phyloP scores from a whole-genome alignment of 306 rosid genomes.

The Sechiopsis laciniata region DNA sequence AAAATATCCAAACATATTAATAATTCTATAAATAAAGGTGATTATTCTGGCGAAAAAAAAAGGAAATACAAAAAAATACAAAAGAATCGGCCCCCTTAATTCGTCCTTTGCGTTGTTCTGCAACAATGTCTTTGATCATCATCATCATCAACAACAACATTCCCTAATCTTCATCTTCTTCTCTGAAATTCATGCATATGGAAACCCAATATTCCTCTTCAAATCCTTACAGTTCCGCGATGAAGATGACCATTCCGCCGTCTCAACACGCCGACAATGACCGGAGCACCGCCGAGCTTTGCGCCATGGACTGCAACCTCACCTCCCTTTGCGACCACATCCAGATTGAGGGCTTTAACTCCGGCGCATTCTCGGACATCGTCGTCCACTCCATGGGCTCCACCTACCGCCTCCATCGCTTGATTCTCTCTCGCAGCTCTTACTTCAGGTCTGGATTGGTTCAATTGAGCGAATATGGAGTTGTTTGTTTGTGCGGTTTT shows the following conservation, averaged over 20 bases:
- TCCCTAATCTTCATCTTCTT: neutral
- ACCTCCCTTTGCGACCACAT: slow-evolving; percentile 90
- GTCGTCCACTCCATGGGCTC: slow-evolving; percentile 80
- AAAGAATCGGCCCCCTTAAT: slow-evolving; percentile 3
- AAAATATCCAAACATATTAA: too few species aligned
- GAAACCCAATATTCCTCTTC: slow-evolving; percentile 33
- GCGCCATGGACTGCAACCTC: slow-evolving; percentile 86
- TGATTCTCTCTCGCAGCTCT: slow-evolving; percentile 92
- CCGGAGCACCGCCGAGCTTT: slow-evolving; percentile 56
- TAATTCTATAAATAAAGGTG: too few species aligned
- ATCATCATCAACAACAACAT: neutral
- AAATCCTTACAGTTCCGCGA: slow-evolving; percentile 43
- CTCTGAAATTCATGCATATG: slow-evolving; percentile 25
- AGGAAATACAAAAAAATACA: too few species aligned
- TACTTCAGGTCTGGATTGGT: slow-evolving; percentile 63
- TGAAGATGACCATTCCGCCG: slow-evolving; percentile 55
- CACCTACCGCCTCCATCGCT: slow-evolving; percentile 87
- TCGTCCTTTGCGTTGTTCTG: neutral
- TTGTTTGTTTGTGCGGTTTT: neutral
- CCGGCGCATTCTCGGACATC: slow-evolving; percentile 81
- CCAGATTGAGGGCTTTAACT: slow-evolving; percentile 83
- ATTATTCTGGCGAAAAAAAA: too few species aligned
- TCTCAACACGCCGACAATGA: slow-evolving; percentile 65
- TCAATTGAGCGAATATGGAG: neutral
- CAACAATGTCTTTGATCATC: slow-evolving; percentile 6